Evolutionary conservation across 371 early-diverging fungal genomes (phyloP), one percentile per base, ranked within the genome.

Genomic region (Mortierella sp.): DNA sequence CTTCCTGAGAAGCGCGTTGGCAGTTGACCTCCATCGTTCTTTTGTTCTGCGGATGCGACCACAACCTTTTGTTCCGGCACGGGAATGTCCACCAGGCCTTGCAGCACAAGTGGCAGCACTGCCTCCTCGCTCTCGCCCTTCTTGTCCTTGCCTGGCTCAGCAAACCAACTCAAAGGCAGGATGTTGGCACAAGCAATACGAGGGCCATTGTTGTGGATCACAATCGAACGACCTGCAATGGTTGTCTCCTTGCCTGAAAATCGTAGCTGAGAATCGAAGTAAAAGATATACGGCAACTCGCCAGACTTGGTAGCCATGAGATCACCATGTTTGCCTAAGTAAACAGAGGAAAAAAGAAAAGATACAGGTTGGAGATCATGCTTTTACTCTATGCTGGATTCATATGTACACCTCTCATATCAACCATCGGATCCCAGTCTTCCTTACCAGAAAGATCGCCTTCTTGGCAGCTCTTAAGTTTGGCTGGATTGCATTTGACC

Each of bases 121-220:
- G 37, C 37, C 3, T 37, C 37, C 37, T 37, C 37, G 37, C 3
- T 9, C 37, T 37, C 5, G 9, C 37, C 37, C 3, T 37, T 9
- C 37, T 3, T 9, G 9, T 9, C 9, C 37, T 37, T 37, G 37
- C 37, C 37, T 37, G 37, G 37, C 3, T 37, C 4, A 50, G 50
- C 5, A 14, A 4, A 50, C 7, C 2, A 21, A 37, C 37, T 37
- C 50, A n/a, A 21, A 14, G 50, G 50, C 21, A 50, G 5, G 30
- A 73, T 67, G 45, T 76, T 56, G 44, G 25, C 77, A 30, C 77
- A 76, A 7, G 72, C 77, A 1, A 76, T 62, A 2, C 72, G 64
- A 1, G 72, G 57, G 18, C 72, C 77, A 26, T 76, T 76, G 65
- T 76, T 76, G 53, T 76, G 77, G 61, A 76, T 71, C n/a, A 76